These are phyloP conservation scores for Sungouiozyma intestinalis DNA, from an alignment of 805 yeast genomes.

Conservation along the genomic window DNA sequence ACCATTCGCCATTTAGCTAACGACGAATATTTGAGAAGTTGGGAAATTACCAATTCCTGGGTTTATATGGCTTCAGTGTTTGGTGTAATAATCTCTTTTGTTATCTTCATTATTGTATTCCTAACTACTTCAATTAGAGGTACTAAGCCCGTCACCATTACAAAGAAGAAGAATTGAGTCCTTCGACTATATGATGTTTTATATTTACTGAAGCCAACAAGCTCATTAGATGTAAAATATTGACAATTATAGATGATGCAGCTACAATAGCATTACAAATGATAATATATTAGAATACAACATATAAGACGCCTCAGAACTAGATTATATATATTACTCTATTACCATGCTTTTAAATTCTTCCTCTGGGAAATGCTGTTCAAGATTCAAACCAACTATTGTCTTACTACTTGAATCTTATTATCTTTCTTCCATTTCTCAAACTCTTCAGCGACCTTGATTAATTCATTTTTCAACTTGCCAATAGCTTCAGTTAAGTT, in stretches of 20 bases:
- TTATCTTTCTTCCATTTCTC: slow-evolving; percentile 29
- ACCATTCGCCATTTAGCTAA: slow-evolving; percentile 91
- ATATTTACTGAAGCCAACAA: no score
- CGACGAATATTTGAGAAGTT: slow-evolving; percentile 87
- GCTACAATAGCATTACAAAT: no score
- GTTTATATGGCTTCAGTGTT: slow-evolving; percentile 67
- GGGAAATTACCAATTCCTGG: slow-evolving; percentile 91
- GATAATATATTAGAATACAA: no score
- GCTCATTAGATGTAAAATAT: no score
- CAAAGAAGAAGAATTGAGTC: slow-evolving; percentile 15
- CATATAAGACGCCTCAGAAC: no score
- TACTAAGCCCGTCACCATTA: slow-evolving; percentile 6
- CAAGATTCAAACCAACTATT: slow-evolving; percentile 7
- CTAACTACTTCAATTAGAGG: slow-evolving; percentile 16
- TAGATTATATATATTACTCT: no score
- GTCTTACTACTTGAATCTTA: slow-evolving; percentile 27
- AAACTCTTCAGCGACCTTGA: slow-evolving; percentile 23
- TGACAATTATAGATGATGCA: no score
- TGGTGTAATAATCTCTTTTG: slow-evolving; percentile 66
- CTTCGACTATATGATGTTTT: no score
- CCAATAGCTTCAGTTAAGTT: slow-evolving; percentile 31
- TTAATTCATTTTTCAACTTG: slow-evolving; percentile 23
- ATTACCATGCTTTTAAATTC: neutral
- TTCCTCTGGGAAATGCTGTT: no score
- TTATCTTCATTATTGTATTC: slow-evolving; percentile 62